Evolutionary conservation across 2,329 filamentous ascomycete species (phyloP), one percentile per base, ranked within the genome.

Genomic region (Phialocephala subalpina): DNA sequence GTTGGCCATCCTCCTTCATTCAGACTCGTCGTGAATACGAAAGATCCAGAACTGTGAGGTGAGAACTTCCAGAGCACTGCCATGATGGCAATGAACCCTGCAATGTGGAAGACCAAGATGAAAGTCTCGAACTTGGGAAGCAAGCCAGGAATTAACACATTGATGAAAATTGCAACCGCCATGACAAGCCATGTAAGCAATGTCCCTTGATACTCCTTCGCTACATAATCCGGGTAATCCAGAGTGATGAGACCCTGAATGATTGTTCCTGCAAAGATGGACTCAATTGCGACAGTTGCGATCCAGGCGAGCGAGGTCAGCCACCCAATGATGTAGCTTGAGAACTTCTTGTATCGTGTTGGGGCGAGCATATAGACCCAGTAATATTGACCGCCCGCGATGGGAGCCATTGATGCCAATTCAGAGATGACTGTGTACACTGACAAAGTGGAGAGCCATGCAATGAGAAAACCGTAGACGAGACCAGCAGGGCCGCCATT

Each of bases 271-370:
- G 79, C 79, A 27, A 86, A 83, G 81, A 73, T 83, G 79, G 20
- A 80, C 80, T 25, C 90, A 25, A 90, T 85, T 25, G 92, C 82
- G 0, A 90, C 92, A 72, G 93, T 93, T 72, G 89, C 92, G 74
- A 93, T 89, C 80, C 93, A 93, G 64, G 91, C 92, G 38, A 92
- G 86, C 33, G 91, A 84, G 72, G 81, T 81, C 52, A 84, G 73
- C 83, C 83, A 84, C 60, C 82, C 83, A 27, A 82, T 81, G 5
- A 83, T 76, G 71, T 88, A 88, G 68, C 84, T 87, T 6, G 88
- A 76, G 58, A 84, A 82, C 64, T 83, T 85, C 68, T 86, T 82
- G 35, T 79, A 80, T 20, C 76, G 77, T 1, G 75, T 75, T 0
- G 84, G 82, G 1, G 82, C 82, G 68, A 87, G 81, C 71, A 86